These are phyloP conservation scores for Neonectria faginata DNA, from an alignment of 2,329 filamentous ascomycete genomes.

Conservation along the genomic window DNA sequence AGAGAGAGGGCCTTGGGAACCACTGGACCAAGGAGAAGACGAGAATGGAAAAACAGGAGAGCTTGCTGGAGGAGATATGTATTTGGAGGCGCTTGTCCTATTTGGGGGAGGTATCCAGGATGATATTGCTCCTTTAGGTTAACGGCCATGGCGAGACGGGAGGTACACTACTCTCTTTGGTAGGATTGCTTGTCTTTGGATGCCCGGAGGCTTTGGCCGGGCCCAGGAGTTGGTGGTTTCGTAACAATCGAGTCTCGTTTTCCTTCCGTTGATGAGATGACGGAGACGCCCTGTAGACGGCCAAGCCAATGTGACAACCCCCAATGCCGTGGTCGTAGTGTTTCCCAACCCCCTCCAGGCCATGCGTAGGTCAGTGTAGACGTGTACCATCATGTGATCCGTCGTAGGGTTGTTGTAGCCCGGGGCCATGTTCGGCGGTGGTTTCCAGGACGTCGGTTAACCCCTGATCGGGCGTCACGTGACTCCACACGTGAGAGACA, in stretches of 20 bases:
- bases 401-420: conserved; percentile 31
- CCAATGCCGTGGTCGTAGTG: conserved; percentile 42
- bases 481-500: conserved; percentile 24
- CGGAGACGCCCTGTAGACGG: conserved; percentile 26
- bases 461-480: conserved; percentile 37
- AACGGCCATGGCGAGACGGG: conserved; percentile 33
- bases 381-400: conserved; percentile 40
- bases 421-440: conserved; percentile 22
- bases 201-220: conserved; percentile 37
- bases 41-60: conserved; percentile 32
- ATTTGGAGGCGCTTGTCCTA: conserved; percentile 49
- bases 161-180: conserved; percentile 39
- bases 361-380: conserved; percentile 26
- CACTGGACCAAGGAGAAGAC: conserved; percentile 34
- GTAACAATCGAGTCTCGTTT: conserved; percentile 44
- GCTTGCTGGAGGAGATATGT: conserved; percentile 37
- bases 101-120: conserved; percentile 47
- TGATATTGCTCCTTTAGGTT: conserved; percentile 49
- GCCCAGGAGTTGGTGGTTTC: conserved; percentile 42
- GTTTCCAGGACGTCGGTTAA: conserved; percentile 35
- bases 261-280: conserved; percentile 29
- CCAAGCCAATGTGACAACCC: conserved; percentile 43
- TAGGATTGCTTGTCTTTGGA: conserved; percentile 34
- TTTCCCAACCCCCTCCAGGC: conserved; percentile 37
- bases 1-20: conserved; percentile 34